These are phyloP conservation scores for Cutaneotrichosporon daszewskae DNA, from an alignment of 1,284 basidiomycete species.

Conservation along the genomic window DNA sequence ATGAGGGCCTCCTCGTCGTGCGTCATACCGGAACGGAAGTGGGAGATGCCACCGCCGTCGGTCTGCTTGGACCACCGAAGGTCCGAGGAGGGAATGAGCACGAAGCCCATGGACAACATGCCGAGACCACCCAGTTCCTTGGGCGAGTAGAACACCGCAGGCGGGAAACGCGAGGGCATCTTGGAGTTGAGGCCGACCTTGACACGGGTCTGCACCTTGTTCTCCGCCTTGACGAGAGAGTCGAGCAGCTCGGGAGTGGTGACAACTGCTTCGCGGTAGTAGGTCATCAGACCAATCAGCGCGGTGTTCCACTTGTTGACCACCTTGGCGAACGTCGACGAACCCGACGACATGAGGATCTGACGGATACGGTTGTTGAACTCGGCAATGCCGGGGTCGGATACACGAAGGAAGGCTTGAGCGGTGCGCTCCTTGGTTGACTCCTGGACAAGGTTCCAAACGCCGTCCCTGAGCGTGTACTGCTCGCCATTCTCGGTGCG, in stretches of 20 bases:
- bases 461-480: conserved; percentile 92
- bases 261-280: conserved; percentile 98
- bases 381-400: conserved; percentile 91
- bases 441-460: conserved; percentile 95
- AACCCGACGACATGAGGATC: conserved; percentile 97
- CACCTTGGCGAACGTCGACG: conserved; percentile 98
- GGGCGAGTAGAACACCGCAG: conserved; percentile 89
- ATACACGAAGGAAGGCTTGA: conserved; percentile 94
- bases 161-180: conserved; percentile 99
- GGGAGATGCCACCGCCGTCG: conserved; percentile 84
- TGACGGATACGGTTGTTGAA: conserved; percentile 97
- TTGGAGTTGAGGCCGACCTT: conserved; percentile 98
- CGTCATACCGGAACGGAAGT: conserved; percentile 96
- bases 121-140: conserved; percentile 96
- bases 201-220: conserved; percentile 98
- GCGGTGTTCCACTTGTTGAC: conserved; percentile 99
- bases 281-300: conserved; percentile 91
- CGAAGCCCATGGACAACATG: conserved; percentile 99
- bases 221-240: conserved; percentile 90
- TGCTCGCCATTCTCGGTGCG: conserved; percentile 92
- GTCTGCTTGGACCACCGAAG: conserved; percentile 98
- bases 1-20: conserved; percentile 92
- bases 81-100: conserved; percentile 95
- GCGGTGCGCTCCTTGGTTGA: conserved; percentile 95
- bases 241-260: conserved; percentile 95